These are phyloP conservation scores for Aplosporella prunicola DNA, from an alignment of 2,329 filamentous ascomycete genomes.

Conservation along the genomic window DNA sequence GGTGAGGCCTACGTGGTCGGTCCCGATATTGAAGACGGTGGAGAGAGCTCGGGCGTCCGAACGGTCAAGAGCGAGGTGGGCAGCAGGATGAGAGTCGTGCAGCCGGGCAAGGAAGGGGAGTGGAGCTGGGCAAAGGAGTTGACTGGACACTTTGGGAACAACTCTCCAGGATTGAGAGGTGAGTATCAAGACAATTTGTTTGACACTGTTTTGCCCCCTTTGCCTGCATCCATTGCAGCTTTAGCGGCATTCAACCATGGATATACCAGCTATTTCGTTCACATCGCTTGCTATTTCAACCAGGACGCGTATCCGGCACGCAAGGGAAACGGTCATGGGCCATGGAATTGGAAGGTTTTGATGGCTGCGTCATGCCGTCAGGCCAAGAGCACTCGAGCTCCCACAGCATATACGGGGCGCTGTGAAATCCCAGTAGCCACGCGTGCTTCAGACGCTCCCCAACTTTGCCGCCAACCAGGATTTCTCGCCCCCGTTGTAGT, in stretches of 20 bases:
- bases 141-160: constrained; percentile 81
- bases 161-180: constrained; percentile 71
- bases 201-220: not conserved
- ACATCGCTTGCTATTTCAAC: too few species aligned
- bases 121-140: constrained; percentile 78
- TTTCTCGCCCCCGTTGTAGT: not conserved
- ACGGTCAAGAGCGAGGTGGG: constrained; percentile 53
- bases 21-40: constrained; percentile 50
- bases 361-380: too few species aligned
- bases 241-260: too few species aligned
- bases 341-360: constrained; percentile 1
- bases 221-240: not conserved
- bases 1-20: constrained; percentile 69
- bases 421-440: too few species aligned
- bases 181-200: constrained; percentile 17
- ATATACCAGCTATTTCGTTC: too few species aligned
- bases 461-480: constrained; percentile 3
- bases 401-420: too few species aligned
- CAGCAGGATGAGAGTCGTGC: constrained; percentile 52
- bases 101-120: constrained; percentile 33
- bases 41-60: constrained; percentile 44
- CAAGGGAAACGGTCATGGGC: not conserved
- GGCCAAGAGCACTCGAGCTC: too few species aligned
- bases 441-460: too few species aligned
- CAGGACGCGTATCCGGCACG: not conserved